phyloP scores from a whole-genome alignment of 164 flowering plant genomes.

The Chloranthus sessilifolius region DNA sequence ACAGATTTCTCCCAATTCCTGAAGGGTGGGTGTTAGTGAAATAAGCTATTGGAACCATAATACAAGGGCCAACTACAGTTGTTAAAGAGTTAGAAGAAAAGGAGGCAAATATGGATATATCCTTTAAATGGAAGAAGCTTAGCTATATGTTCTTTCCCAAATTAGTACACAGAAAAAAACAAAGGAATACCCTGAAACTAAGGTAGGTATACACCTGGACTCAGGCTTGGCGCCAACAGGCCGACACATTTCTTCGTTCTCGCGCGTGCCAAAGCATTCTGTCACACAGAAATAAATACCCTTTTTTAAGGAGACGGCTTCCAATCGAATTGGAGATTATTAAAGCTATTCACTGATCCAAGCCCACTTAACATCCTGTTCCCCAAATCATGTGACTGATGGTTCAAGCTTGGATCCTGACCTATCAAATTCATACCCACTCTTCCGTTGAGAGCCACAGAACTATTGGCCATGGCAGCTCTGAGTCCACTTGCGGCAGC shows the following conservation, averaged over 20 bases:
- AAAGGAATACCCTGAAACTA: not conserved
- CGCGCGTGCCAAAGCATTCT: not conserved
- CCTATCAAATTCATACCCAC: conserved; percentile 42
- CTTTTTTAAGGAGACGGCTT: conserved; percentile 53
- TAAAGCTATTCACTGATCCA: conserved; percentile 72
- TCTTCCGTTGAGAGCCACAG: conserved; percentile 63
- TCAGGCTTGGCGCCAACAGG: not conserved
- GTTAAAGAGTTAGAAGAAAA: not conserved
- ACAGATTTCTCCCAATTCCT: not conserved
- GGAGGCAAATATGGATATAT: not conserved
- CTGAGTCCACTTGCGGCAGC: conserved; percentile 55
- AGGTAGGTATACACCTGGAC: not conserved
- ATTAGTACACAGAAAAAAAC: not conserved
- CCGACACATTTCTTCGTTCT: not conserved
- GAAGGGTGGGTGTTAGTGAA: conserved; percentile 1
- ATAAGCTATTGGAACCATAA: not conserved
- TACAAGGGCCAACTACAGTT: not conserved
- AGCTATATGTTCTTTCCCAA: not conserved
- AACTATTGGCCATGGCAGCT: conserved; percentile 51
- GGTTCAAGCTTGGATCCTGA: conserved; percentile 50
- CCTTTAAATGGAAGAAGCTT: not conserved
- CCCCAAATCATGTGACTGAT: conserved; percentile 67
- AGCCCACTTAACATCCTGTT: conserved; percentile 67
- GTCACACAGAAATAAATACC: not conserved
- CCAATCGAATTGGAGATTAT: conserved; percentile 86